Conservation (phyloP, 208 protist genomes). For the Leishmania gerbilli region DNA sequence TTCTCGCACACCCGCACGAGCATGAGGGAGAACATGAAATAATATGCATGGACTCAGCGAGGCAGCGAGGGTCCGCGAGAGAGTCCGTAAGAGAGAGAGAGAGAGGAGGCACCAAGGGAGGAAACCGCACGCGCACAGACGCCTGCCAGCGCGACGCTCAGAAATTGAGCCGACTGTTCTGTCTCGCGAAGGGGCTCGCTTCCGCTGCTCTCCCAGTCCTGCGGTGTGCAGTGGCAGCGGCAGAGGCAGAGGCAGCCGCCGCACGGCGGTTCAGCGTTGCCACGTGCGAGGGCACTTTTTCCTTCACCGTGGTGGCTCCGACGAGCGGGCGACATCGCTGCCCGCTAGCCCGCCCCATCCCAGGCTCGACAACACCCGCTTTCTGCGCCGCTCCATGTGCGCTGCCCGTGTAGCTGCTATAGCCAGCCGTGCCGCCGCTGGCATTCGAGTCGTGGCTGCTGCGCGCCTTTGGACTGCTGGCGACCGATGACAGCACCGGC, state of each 20-base stretch:
- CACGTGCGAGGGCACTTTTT: not conserved
- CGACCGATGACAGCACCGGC: conserved; percentile 23
- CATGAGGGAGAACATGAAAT: conserved; percentile 25
- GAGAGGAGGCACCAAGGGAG: not conserved
- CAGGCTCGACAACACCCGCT: not conserved
- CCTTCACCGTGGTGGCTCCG: not conserved
- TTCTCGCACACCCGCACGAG: not conserved
- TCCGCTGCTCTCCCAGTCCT: not conserved
- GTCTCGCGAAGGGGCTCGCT: not conserved
- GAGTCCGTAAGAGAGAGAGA: no score
- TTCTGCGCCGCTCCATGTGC: conserved; percentile 1
- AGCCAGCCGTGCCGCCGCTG: conserved; percentile 11
- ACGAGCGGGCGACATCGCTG: conserved; percentile 5
- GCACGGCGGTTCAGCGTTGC: not conserved
- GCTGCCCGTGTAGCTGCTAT: not conserved
- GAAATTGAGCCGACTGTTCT: not conserved
- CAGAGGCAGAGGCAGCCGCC: not conserved
- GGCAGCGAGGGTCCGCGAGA: not conserved
- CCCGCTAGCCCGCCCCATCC: conserved; percentile 9
- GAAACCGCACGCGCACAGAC: not conserved
- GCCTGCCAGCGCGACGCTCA: not conserved
- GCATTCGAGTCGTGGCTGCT: conserved; percentile 19
- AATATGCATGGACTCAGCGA: not conserved
- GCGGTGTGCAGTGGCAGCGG: conserved; percentile 2
- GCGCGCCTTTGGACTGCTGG: conserved; percentile 23